phyloP scores from a whole-genome alignment of 306 rosid species.

The Cucurbita ficifolia region DNA sequence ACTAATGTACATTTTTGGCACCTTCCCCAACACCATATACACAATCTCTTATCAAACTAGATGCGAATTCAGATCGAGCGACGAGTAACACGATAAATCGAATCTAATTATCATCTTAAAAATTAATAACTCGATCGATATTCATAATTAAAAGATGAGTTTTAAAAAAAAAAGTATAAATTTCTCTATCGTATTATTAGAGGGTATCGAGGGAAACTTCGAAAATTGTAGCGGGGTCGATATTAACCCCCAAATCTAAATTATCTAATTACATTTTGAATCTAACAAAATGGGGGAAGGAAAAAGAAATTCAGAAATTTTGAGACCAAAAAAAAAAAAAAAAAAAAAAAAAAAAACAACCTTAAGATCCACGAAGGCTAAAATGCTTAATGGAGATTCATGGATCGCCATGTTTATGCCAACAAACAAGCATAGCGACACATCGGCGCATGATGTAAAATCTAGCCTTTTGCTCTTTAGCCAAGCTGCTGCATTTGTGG shows the following conservation, averaged over 20 bases:
- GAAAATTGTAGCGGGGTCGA: neutral
- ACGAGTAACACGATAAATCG: no score
- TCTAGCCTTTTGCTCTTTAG: constrained; percentile 87
- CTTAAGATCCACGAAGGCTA: neutral
- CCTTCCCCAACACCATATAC: constrained; percentile 1
- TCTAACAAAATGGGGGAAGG: neutral
- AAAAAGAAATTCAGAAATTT: neutral
- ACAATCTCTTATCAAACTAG: neutral
- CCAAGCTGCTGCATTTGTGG: constrained; percentile 55
- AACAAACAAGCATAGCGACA: constrained; percentile 90
- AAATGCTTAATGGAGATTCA: neutral
- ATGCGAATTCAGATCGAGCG: neutral
- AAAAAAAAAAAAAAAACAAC: neutral
- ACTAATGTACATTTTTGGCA: constrained; percentile 2
- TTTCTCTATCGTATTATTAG: neutral
- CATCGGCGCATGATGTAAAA: constrained; percentile 90
- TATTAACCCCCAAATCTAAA: neutral
- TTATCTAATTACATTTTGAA: neutral
- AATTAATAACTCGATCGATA: no score
- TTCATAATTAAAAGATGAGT: neutral
- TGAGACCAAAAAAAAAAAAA: neutral
- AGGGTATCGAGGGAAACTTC: neutral
- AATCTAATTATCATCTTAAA: no score
- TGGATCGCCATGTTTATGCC: constrained; percentile 83
- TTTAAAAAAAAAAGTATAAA: neutral